Conservation (phyloP, 169 alveolate genomes). For the Cryptosporidium felis region DNA sequence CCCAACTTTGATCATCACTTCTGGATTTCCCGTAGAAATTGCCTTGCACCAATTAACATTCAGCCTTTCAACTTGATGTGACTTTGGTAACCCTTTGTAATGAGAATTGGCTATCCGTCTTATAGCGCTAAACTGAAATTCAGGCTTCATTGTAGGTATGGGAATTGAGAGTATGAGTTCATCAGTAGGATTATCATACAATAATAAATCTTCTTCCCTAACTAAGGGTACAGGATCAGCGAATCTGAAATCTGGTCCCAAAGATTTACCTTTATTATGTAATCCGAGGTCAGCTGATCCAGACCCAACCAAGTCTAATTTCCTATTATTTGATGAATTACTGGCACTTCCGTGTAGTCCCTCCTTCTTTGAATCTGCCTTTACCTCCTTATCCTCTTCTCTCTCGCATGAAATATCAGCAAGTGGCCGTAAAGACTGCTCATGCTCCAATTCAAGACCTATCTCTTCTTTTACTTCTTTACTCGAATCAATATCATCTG, state of each 20-base stretch:
- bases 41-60: constrained; percentile 58
- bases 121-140: constrained; percentile 19
- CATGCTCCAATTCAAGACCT: not conserved
- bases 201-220: constrained; percentile 31
- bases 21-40: constrained; percentile 14
- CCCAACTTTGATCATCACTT: constrained; percentile 7
- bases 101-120: constrained; percentile 12
- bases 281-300: not conserved
- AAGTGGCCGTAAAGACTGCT: not conserved
- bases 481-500: not conserved
- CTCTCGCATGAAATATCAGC: not conserved
- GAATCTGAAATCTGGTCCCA: constrained; percentile 1
- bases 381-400: not conserved
- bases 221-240: constrained; percentile 37
- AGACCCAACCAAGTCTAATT: not conserved
- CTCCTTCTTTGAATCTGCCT: not conserved
- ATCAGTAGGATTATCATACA: constrained; percentile 26
- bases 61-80: constrained; percentile 29
- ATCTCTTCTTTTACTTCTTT: not conserved
- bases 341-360: not conserved
- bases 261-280: not conserved
- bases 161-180: constrained; percentile 9
- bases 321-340: not conserved
- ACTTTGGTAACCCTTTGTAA: constrained; percentile 52
- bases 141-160: constrained; percentile 59